These are phyloP conservation scores for Yamadazyma conglobata DNA, from an alignment of 1,139 yeast genomes.

Conservation along the genomic window DNA sequence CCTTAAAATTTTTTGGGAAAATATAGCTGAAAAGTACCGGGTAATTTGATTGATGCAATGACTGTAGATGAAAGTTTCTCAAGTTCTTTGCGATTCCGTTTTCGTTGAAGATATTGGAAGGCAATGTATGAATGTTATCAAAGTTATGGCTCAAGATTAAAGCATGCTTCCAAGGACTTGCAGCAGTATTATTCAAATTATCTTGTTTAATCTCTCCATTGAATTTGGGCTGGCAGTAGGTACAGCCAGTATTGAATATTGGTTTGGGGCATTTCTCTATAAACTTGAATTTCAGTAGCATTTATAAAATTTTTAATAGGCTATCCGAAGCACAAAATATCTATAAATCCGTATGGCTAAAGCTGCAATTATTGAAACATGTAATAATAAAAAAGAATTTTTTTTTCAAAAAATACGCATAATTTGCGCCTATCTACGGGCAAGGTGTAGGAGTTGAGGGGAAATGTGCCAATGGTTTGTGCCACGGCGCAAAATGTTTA, in stretches of 20 bases:
- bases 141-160: conserved; percentile 45
- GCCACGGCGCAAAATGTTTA: no score
- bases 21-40: conserved; percentile 54
- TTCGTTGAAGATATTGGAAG: conserved; percentile 50
- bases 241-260: conserved; percentile 56
- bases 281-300: conserved; percentile 11
- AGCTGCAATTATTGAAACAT: no score
- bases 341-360: no score
- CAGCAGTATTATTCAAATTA: conserved; percentile 46
- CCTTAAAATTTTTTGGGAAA: conserved; percentile 13
- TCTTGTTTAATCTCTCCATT: conserved; percentile 45
- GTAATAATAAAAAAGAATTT: no score
- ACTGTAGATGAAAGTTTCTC: conserved; percentile 1
- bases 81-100: conserved; percentile 23
- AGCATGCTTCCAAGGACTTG: conserved; percentile 53
- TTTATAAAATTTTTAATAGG: no score
- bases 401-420: no score
- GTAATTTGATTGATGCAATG: conserved; percentile 28
- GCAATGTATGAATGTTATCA: conserved; percentile 42
- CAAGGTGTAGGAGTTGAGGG: no score
- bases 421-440: no score
- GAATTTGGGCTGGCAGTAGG: conserved; percentile 49
- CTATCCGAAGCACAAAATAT: no score
- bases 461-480: no score
- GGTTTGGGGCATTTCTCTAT: conserved; percentile 49